These are phyloP conservation scores for Urochloa ruziziensis DNA, from an alignment of 176 grass and related monocot genomes.

Conservation along the genomic window DNA sequence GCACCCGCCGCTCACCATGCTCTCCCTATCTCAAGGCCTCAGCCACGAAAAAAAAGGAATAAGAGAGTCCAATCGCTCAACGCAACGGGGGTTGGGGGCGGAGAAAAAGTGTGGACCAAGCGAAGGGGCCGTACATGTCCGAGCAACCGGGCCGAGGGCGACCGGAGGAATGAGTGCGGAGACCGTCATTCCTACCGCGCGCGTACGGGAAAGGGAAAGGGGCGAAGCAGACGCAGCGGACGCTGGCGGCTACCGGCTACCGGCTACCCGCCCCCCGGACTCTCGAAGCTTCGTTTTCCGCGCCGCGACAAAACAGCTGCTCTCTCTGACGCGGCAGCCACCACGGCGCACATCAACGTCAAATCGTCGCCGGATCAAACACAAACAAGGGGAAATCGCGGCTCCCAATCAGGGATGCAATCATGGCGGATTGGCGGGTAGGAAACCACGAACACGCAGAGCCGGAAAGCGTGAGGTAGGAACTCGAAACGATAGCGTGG, in stretches of 20 bases:
- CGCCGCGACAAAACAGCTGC: background rate
- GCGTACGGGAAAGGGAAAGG: background rate
- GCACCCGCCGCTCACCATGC: constrained; percentile 3
- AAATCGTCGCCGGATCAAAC: background rate
- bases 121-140: constrained; percentile 3
- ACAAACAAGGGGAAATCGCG: background rate
- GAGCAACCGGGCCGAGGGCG: background rate
- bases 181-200: background rate
- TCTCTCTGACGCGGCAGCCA: background rate
- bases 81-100: background rate
- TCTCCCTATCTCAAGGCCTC: background rate
- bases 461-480: background rate
- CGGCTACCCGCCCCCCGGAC: background rate
- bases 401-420: background rate
- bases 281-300: background rate
- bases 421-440: background rate
- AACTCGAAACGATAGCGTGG: background rate
- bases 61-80: background rate
- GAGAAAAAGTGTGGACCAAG: constrained; percentile 7
- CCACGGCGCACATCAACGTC: background rate
- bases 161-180: background rate
- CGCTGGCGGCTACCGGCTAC: background rate
- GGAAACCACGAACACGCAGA: background rate
- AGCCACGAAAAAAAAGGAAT: background rate
- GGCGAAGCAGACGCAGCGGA: background rate